These are phyloP conservation scores for Yarrowia deformans DNA, from an alignment of 805 yeast species.

Conservation along the genomic window DNA sequence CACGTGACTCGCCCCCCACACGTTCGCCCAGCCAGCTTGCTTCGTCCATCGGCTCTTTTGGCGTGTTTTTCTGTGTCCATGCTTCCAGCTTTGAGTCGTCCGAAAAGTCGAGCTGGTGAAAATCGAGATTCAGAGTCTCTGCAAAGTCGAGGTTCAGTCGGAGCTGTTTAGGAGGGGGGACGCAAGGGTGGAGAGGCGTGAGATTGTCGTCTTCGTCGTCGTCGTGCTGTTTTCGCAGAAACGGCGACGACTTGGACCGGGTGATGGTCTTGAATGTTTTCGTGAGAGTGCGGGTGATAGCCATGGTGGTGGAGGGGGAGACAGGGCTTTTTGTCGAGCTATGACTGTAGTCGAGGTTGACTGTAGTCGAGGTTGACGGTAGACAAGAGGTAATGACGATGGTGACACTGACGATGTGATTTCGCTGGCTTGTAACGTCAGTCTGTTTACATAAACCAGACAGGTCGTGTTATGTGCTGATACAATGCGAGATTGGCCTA, in stretches of 20 bases:
- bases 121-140: slow-evolving; percentile 28
- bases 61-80: slow-evolving; percentile 22
- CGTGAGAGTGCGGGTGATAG: slow-evolving; percentile 11
- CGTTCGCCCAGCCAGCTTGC: not conserved
- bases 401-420: not conserved
- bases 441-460: too few species aligned
- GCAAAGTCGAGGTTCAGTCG: slow-evolving; percentile 25
- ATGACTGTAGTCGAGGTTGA: too few species aligned
- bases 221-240: slow-evolving; percentile 11
- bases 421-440: too few species aligned
- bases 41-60: not conserved
- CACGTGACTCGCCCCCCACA: not conserved
- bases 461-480: slow-evolving; percentile 24
- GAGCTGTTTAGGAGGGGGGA: slow-evolving; percentile 15
- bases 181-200: slow-evolving; percentile 12
- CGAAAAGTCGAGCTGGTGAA: slow-evolving; percentile 34
- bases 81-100: slow-evolving; percentile 24
- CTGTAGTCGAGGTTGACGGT: too few species aligned
- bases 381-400: not conserved
- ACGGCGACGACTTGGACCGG: slow-evolving; percentile 24
- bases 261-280: slow-evolving; percentile 35
- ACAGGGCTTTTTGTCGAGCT: too few species aligned
- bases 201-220: slow-evolving; percentile 9
- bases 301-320: slow-evolving; percentile 1
- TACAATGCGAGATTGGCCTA: slow-evolving; percentile 10